These are phyloP conservation scores for Diplocarpon mali DNA, from an alignment of 2,329 filamentous ascomycete species.

Conservation along the genomic window DNA sequence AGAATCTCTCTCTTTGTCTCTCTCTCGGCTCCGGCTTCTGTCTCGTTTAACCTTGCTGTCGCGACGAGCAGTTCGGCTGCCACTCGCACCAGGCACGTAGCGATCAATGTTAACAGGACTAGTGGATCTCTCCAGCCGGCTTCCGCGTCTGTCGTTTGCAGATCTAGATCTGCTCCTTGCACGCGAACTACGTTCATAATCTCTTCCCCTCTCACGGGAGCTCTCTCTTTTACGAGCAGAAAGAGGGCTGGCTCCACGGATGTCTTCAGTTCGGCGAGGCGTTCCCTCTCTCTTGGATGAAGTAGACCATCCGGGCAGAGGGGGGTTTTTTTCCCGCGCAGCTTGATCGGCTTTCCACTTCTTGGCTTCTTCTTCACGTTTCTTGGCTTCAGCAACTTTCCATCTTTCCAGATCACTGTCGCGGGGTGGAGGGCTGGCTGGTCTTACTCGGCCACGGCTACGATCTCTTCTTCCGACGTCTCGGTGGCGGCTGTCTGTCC, in stretches of 20 bases:
- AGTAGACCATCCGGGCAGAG: slow-evolving; percentile 35
- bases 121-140: slow-evolving; percentile 24
- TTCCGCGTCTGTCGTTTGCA: slow-evolving; percentile 16
- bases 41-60: slow-evolving; percentile 20
- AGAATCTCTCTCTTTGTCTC: slow-evolving; percentile 15
- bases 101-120: slow-evolving; percentile 27
- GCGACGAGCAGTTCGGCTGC: slow-evolving; percentile 16
- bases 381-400: slow-evolving; percentile 51
- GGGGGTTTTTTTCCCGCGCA: slow-evolving; percentile 46
- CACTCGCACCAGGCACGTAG: slow-evolving; percentile 23
- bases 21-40: slow-evolving; percentile 19
- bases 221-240: slow-evolving; percentile 23
- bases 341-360: slow-evolving; percentile 52
- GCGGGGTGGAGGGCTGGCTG: slow-evolving; percentile 5
- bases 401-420: slow-evolving; percentile 24
- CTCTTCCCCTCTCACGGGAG: slow-evolving; percentile 23
- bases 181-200: slow-evolving; percentile 25
- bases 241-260: slow-evolving; percentile 15
- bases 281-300: slow-evolving; percentile 8
- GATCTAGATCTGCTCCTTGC: slow-evolving; percentile 25
- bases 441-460: slow-evolving; percentile 17
- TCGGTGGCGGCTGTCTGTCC: slow-evolving; percentile 17
- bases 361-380: slow-evolving; percentile 52
- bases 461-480: slow-evolving; percentile 7
- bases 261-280: slow-evolving; percentile 14